A percentile compares a stretch with the other conserved stretches of the same genome.
Evolutionary conservation across 1,284 basidiomycete genomes (phyloP).

Genomic region (Sanghuangporus sanghuang): DNA sequence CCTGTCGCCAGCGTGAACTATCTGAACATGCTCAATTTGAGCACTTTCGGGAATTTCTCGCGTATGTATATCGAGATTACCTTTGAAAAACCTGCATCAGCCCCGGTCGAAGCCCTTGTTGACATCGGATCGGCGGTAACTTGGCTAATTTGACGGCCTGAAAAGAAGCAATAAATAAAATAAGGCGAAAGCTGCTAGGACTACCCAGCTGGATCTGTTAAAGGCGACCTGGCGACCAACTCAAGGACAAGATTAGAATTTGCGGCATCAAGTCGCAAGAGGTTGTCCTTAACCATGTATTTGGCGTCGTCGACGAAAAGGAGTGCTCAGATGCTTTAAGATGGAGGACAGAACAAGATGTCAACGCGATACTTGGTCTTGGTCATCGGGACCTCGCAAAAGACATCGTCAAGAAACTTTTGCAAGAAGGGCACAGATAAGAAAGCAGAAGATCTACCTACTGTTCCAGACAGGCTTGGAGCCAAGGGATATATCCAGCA

Average conservation of each 20-base stretch:
- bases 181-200: too few relatives aligned
- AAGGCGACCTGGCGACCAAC: too few relatives aligned
- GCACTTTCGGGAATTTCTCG: too few relatives aligned
- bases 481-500: not conserved
- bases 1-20: too few relatives aligned
- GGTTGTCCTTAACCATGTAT: not conserved
- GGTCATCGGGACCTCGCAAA: not conserved
- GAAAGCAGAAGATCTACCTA: not conserved
- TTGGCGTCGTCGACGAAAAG: not conserved
- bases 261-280: too few relatives aligned
- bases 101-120: not conserved
- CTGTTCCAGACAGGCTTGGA: not conserved
- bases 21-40: too few relatives aligned
- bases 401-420: not conserved
- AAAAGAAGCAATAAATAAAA: not conserved
- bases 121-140: not conserved
- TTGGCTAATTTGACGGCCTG: not conserved
- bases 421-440: not conserved
- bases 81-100: not conserved
- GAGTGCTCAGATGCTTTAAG: not conserved
- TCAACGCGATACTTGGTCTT: not conserved
- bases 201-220: too few relatives aligned
- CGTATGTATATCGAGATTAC: too few relatives aligned
- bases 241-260: not conserved
- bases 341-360: not conserved